Evolutionary conservation across 2,329 filamentous ascomycete genomes (phyloP).

Genomic region (Anisogramma anomala): DNA sequence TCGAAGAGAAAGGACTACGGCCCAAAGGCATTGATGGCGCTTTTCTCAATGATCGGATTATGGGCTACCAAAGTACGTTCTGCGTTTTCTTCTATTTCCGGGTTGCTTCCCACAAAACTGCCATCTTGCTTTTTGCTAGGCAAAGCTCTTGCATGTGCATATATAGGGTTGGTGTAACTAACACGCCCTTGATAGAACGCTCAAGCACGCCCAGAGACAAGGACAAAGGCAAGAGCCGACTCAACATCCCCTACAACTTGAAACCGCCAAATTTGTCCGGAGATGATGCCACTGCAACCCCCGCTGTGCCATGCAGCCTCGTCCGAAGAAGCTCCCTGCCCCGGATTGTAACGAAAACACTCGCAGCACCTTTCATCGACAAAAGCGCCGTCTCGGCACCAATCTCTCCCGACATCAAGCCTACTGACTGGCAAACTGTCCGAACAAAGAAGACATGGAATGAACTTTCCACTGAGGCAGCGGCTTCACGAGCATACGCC

Average conservation of each 20-base stretch:
- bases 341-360: not conserved
- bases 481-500: slow-evolving; percentile 2
- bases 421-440: slow-evolving; percentile 9
- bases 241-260: slow-evolving; percentile 11
- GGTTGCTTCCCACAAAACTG: no score
- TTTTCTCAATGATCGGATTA: slow-evolving; percentile 41
- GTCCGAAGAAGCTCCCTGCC: slow-evolving; percentile 9
- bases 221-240: slow-evolving; percentile 8
- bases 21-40: slow-evolving; percentile 78
- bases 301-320: not conserved
- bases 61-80: slow-evolving; percentile 22
- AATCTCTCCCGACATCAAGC: not conserved
- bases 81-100: not conserved
- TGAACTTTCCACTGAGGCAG: slow-evolving; percentile 8
- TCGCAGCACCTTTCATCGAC: slow-evolving; percentile 21
- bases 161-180: no score
- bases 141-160: no score
- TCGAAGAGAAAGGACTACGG: slow-evolving; percentile 54
- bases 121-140: no score
- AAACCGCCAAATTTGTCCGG: slow-evolving; percentile 5
- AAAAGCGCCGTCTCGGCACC: slow-evolving; percentile 20
- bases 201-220: slow-evolving; percentile 3
- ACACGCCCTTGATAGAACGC: slow-evolving; percentile 3
- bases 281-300: slow-evolving; percentile 6
- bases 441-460: slow-evolving; percentile 7